Evolutionary conservation across 2,329 filamentous ascomycete genomes (phyloP).

Genomic region (Catunica adiposa): DNA sequence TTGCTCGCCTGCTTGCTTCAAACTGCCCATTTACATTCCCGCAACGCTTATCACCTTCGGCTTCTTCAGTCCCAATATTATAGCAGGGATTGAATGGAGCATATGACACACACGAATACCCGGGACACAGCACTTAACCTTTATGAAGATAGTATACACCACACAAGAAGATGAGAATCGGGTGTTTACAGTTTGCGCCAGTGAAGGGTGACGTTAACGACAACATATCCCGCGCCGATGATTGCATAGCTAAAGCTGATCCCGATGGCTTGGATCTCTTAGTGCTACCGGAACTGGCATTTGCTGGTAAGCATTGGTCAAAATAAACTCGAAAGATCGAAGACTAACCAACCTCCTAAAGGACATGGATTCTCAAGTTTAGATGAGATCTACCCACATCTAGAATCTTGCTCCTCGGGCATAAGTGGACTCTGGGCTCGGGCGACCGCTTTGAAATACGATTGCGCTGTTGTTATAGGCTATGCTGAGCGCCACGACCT

Average conservation of each 20-base stretch:
- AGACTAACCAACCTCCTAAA: constrained; percentile 20
- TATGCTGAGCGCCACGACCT: constrained; percentile 43
- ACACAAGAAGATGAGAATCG: constrained; percentile 40
- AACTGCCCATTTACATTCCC: too few species aligned
- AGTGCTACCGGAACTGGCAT: constrained; percentile 52
- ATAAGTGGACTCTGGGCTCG: constrained; percentile 49
- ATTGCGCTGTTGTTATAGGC: constrained; percentile 47
- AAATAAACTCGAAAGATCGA: constrained; percentile 28
- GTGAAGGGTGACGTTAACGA: constrained; percentile 51
- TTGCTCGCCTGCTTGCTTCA: too few species aligned
- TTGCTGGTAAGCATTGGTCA: constrained; percentile 20
- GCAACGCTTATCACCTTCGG: too few species aligned
- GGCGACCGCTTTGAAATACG: constrained; percentile 39
- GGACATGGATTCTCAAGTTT: constrained; percentile 55
- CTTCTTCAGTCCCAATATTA: too few species aligned
- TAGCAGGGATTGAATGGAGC: too few species aligned
- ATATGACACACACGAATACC: too few species aligned
- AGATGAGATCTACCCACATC: constrained; percentile 42
- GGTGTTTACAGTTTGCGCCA: constrained; percentile 55
- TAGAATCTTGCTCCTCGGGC: constrained; percentile 45
- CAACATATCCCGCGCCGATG: constrained; percentile 52
- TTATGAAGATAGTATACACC: background rate
- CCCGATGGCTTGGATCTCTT: constrained; percentile 39
- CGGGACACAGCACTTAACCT: background rate
- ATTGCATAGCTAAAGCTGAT: constrained; percentile 34